These are phyloP conservation scores for Pavlovales sp. DNA, from an alignment of 208 protist species.

Conservation along the genomic window DNA sequence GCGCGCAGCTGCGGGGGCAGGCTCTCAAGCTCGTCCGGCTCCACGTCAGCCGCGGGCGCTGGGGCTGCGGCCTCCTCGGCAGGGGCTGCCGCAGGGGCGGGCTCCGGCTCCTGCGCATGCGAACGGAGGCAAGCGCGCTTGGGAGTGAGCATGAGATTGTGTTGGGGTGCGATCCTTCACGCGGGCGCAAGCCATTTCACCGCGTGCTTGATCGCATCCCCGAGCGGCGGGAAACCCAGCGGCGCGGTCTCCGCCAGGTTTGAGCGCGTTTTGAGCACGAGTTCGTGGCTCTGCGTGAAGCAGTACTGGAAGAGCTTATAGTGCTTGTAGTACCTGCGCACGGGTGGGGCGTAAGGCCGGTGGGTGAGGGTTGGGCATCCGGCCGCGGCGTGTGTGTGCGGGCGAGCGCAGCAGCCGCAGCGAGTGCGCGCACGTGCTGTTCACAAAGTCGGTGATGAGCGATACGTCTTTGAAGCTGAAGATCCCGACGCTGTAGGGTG, in stretches of 20 bases:
- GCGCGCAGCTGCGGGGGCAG: background rate
- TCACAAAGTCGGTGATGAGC: slow-evolving; percentile 21
- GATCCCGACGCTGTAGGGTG: slow-evolving; percentile 44
- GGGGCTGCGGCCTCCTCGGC: too few species aligned
- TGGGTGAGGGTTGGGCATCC: too few species aligned
- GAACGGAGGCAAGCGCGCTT: too few species aligned
- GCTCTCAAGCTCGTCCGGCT: background rate
- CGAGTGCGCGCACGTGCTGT: background rate
- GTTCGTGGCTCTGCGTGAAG: slow-evolving; percentile 20
- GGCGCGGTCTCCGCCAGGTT: background rate
- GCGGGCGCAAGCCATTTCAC: too few species aligned
- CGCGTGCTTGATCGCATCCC: background rate
- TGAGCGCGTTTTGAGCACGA: background rate
- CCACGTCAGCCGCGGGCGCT: too few species aligned
- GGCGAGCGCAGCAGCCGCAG: too few species aligned
- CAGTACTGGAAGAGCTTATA: slow-evolving; percentile 38
- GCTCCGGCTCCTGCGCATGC: too few species aligned
- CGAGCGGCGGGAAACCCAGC: background rate
- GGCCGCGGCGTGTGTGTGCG: too few species aligned
- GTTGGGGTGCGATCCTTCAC: too few species aligned
- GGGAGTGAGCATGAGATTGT: too few species aligned
- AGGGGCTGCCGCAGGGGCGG: too few species aligned
- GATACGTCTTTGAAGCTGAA: slow-evolving; percentile 11
- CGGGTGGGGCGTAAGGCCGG: too few species aligned
- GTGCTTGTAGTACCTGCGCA: slow-evolving; percentile 16